Base-by-base conservation (phyloP, 768 basidiomycete genomes). In the Calocera viscosa region DNA sequence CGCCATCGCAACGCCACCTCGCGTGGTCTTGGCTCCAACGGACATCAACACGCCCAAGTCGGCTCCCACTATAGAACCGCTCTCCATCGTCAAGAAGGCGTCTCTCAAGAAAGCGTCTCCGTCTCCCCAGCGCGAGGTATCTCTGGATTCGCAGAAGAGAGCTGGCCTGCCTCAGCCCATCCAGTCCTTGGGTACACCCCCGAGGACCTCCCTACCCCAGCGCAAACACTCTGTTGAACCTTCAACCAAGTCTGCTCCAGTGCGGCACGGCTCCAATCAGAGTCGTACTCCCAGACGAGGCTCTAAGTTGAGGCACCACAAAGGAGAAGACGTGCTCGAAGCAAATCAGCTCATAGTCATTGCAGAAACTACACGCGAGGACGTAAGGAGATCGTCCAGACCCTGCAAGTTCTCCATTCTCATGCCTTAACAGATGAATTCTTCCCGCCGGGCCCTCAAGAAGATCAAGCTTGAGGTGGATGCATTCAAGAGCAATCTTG, bases 21-120 rank as follows among this genome's bases (percentile, higher is more conserved):
- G 53, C 26, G 2, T 16, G 30, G 30, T 60, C 26, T 32, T 60
- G 26, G 53, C 53, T 10, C 53, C 53, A 5, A 60, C 53, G 8
- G 53, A 60, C 22, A 32, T 32, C 53, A 60, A 60, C 53, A 60
- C 80, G 30, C 71, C 77, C 67, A 76, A 72, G 65, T 67, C 77
- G 28, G 75, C 80, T 34, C 79, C 77, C 38, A 77, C 76, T 28
- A 81, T 91, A 24, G 89, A 90, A 72, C 90, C 90, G 7, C 78
- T 93, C 68, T 88, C 86, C 1, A 92, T 93, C 75, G 90, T 87
- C 80, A 91, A 93, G 80, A 91, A 90, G 75, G 79, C 82, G 3
- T 89, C 89, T 7, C 79, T 84, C 30, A 60, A 60, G 30, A 60
- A 60, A 8, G 14, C 53, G 14, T 60, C 53, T 12, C 53, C 53